A percentile compares a stretch with the other conserved stretches of the same genome.
phyloP scores from a whole-genome alignment of 106 monocot genomes.

The Amphibolis antarctica region DNA sequence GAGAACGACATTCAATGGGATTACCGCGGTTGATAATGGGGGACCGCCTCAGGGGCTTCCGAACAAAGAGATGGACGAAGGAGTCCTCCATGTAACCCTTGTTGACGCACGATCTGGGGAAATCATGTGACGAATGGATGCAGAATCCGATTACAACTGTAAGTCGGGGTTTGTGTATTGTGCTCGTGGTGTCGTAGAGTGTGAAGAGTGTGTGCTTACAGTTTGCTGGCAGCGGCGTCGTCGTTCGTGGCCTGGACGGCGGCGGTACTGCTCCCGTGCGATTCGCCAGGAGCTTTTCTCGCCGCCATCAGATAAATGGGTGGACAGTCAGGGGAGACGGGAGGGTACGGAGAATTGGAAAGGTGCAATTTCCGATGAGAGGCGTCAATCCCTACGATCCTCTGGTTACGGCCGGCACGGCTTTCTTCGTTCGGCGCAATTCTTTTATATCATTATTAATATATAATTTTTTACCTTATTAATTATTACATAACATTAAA shows the following conservation, averaged over 20 bases:
- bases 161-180: not conserved
- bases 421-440: too few relatives aligned
- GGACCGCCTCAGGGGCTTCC: conserved; percentile 59
- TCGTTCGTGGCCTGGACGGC: conserved; percentile 97
- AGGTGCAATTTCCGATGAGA: too few relatives aligned
- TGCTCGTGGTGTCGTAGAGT: not conserved
- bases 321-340: not conserved
- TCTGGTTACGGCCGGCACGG: too few relatives aligned
- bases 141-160: not conserved
- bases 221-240: conserved; percentile 92
- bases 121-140: not conserved
- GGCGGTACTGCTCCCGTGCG: conserved; percentile 35
- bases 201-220: conserved; percentile 29
- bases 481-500: too few relatives aligned
- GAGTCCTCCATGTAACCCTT: conserved; percentile 98
- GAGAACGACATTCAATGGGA: too few relatives aligned
- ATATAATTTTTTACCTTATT: too few relatives aligned
- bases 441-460: too few relatives aligned
- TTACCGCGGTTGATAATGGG: conserved; percentile 97
- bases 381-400: too few relatives aligned
- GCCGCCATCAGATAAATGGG: conserved; percentile 8
- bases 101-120: conserved; percentile 70
- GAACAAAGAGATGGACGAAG: conserved; percentile 76
- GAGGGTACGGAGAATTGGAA: too few relatives aligned
- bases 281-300: not conserved